These are phyloP conservation scores for Isatis tinctoria DNA, from an alignment of 345 rosid genomes.

Conservation along the genomic window DNA sequence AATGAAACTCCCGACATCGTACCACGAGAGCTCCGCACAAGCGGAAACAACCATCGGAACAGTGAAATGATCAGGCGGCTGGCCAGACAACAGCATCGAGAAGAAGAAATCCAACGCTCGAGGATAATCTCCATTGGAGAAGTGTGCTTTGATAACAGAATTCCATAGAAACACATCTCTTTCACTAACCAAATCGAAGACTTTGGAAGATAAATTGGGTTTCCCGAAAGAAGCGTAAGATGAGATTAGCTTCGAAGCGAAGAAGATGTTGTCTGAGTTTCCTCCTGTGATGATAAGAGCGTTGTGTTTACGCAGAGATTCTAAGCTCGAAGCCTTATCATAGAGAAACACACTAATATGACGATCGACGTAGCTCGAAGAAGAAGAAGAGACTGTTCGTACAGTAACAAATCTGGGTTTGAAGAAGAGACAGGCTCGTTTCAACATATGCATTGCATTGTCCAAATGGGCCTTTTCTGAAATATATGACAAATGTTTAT, in stretches of 20 bases:
- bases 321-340: slow-evolving; percentile 18
- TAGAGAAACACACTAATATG: slow-evolving; percentile 36
- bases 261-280: slow-evolving; percentile 45
- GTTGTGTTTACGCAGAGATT: slow-evolving; percentile 41
- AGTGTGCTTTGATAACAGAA: slow-evolving; percentile 60
- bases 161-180: slow-evolving; percentile 70
- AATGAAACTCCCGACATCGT: slow-evolving; percentile 34
- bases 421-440: slow-evolving; percentile 19
- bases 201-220: slow-evolving; percentile 33
- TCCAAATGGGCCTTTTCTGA: not conserved
- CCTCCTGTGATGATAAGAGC: slow-evolving; percentile 49
- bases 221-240: slow-evolving; percentile 40
- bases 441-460: slow-evolving; percentile 10
- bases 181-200: slow-evolving; percentile 36
- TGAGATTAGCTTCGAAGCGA: slow-evolving; percentile 61
- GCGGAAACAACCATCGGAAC: slow-evolving; percentile 62
- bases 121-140: slow-evolving; percentile 46
- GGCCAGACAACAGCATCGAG: slow-evolving; percentile 39
- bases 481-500: not conserved
- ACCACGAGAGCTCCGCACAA: slow-evolving; percentile 51
- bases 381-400: slow-evolving; percentile 8
- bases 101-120: slow-evolving; percentile 41
- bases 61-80: slow-evolving; percentile 44
- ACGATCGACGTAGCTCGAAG: slow-evolving; percentile 38
- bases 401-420: slow-evolving; percentile 10